Evolutionary conservation across 129 eudicot species (phyloP).

Genomic region (Deinandra increscens): DNA sequence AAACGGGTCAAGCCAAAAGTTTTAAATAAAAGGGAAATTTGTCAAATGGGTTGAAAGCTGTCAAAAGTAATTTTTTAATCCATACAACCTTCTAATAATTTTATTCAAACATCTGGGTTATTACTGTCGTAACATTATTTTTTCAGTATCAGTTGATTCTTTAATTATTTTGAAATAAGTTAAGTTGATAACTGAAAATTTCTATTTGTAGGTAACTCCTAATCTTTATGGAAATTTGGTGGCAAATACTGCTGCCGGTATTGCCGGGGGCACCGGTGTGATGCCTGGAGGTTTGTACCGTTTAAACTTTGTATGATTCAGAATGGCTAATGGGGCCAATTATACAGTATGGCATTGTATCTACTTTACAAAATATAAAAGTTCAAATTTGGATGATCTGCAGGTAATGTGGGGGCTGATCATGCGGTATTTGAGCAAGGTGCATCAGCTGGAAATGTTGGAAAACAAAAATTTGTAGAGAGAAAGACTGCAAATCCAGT

Average conservation of each 20-base stretch:
- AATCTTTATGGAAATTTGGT: conserved; percentile 89
- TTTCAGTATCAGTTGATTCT: neutral
- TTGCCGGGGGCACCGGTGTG: conserved; percentile 97
- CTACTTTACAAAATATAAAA: neutral
- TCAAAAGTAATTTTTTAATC: neutral
- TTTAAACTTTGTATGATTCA: neutral
- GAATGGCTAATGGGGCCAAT: neutral
- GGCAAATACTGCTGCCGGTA: conserved; percentile 97
- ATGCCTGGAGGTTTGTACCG: conserved; percentile 87
- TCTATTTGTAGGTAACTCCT: conserved; percentile 75
- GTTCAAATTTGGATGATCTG: neutral
- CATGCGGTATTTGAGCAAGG: conserved; percentile 97
- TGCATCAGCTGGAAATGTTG: conserved; percentile 97
- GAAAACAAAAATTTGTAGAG: conserved; percentile 58
- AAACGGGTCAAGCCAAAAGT: neutral
- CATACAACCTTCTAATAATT: neutral
- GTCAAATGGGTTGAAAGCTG: neutral
- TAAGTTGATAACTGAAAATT: neutral
- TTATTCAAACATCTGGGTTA: neutral
- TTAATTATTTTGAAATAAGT: neutral
- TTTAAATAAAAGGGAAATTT: neutral
- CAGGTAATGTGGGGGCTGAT: conserved; percentile 94
- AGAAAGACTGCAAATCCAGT: conserved; percentile 86
- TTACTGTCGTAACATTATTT: neutral
- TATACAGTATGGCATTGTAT: neutral